phyloP scores from a whole-genome alignment of 1,139 yeast species.

The Saccharomyces hybrid region DNA sequence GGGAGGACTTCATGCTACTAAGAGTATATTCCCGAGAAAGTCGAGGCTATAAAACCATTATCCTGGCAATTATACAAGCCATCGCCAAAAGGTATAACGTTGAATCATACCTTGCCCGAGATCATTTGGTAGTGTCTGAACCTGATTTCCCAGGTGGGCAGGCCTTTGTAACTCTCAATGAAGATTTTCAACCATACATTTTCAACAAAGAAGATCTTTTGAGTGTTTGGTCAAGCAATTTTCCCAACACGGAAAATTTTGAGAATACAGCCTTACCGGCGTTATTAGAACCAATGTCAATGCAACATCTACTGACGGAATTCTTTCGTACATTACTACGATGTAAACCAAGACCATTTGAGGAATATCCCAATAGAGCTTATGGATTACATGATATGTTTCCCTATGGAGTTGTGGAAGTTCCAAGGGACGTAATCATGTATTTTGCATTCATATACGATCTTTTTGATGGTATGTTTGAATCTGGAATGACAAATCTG shows the following conservation, averaged over 20 bases:
- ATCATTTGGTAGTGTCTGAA: slow-evolving; percentile 20
- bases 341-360: neutral
- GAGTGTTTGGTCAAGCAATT: slow-evolving; percentile 12
- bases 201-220: slow-evolving; percentile 13
- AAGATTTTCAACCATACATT: slow-evolving; percentile 10
- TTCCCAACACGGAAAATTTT: slow-evolving; percentile 9
- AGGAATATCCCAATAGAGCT: neutral
- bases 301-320: slow-evolving; percentile 9
- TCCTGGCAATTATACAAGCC: slow-evolving; percentile 23
- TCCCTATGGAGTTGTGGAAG: slow-evolving; percentile 3
- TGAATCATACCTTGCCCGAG: slow-evolving; percentile 14
- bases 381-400: neutral
- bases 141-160: slow-evolving; percentile 12
- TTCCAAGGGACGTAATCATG: neutral
- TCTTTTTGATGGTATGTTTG: neutral
- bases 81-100: slow-evolving; percentile 16
- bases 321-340: slow-evolving; percentile 12
- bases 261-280: slow-evolving; percentile 10
- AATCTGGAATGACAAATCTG: neutral
- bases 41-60: slow-evolving; percentile 18
- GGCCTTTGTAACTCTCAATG: slow-evolving; percentile 13
- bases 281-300: slow-evolving; percentile 13
- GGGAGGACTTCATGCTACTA: slow-evolving; percentile 24
- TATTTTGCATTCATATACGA: neutral
- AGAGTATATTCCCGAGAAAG: slow-evolving; percentile 26